phyloP scores from a whole-genome alignment of 257 asterid genomes.

The Marsdenia floribunda region DNA sequence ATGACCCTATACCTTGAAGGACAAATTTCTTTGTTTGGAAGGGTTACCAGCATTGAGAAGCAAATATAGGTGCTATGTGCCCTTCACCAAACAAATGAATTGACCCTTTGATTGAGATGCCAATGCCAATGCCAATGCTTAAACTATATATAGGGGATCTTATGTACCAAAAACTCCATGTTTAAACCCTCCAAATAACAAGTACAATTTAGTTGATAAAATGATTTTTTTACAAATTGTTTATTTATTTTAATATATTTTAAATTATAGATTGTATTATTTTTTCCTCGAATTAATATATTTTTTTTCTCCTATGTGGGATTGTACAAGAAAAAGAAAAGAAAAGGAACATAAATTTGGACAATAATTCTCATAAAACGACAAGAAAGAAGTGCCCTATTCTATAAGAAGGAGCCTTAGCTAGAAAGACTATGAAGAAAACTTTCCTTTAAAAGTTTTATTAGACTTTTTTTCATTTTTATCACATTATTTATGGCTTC shows the following conservation, averaged over 20 bases:
- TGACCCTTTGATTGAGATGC: slow-evolving; percentile 11
- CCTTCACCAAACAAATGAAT: slow-evolving; percentile 8
- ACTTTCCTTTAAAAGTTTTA: neutral
- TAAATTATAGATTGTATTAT: too few relatives aligned
- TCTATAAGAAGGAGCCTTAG: neutral
- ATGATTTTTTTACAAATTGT: too few relatives aligned
- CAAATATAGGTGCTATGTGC: slow-evolving; percentile 14
- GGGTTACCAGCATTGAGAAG: slow-evolving; percentile 17
- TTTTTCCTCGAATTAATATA: too few relatives aligned
- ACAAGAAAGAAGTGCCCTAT: slow-evolving; percentile 7
- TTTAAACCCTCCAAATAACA: too few relatives aligned
- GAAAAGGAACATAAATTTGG: too few relatives aligned
- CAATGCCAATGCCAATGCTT: neutral
- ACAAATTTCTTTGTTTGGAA: slow-evolving; percentile 11
- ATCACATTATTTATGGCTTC: slow-evolving; percentile 7
- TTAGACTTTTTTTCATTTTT: neutral
- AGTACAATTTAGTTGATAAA: too few relatives aligned
- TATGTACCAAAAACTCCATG: too few relatives aligned
- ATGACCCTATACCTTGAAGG: neutral
- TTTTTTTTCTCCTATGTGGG: too few relatives aligned
- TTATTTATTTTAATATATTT: too few relatives aligned
- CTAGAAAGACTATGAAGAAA: neutral
- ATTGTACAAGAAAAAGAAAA: neutral
- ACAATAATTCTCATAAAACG: slow-evolving; percentile 7
- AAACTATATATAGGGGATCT: too few relatives aligned